Percentiles rank a stretch among this genome's conserved stretches.
These are phyloP conservation scores for Marasmius tenuissimus DNA, from an alignment of 1,284 basidiomycete species.

Conservation along the genomic window DNA sequence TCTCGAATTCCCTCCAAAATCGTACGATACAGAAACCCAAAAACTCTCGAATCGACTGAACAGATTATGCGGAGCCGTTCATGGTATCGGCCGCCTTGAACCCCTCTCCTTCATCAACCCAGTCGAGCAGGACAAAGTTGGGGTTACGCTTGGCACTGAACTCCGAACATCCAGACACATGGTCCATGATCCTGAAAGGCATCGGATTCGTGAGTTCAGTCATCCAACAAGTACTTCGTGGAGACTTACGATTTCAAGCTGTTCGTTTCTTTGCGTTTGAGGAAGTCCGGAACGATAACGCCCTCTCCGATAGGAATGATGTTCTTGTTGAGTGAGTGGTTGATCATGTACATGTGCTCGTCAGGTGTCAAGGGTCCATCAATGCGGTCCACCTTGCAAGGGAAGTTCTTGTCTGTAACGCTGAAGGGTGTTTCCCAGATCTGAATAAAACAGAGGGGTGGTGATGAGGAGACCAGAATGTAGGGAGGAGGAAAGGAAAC, in stretches of 20 bases:
- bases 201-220: too few relatives aligned
- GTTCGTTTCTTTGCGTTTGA: conserved; percentile 34
- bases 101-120: conserved; percentile 32
- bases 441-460: conserved; percentile 27
- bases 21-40: too few relatives aligned
- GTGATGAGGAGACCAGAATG: neutral
- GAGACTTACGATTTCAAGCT: conserved; percentile 32
- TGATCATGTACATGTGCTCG: conserved; percentile 59
- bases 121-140: conserved; percentile 44
- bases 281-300: conserved; percentile 32
- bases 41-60: too few relatives aligned
- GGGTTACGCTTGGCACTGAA: conserved; percentile 35
- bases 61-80: conserved; percentile 25
- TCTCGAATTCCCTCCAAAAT: too few relatives aligned
- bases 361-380: conserved; percentile 41
- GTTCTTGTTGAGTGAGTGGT: conserved; percentile 50
- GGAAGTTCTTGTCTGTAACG: conserved; percentile 60
- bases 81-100: conserved; percentile 29
- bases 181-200: conserved; percentile 31
- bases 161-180: conserved; percentile 36
- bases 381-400: conserved; percentile 70
- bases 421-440: conserved; percentile 78
- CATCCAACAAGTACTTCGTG: neutral
- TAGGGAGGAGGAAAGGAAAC: conserved; percentile 15
- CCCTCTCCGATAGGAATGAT: conserved; percentile 29